Conservation (phyloP, 345 rosid species). For the Syzygium oleosum region DNA sequence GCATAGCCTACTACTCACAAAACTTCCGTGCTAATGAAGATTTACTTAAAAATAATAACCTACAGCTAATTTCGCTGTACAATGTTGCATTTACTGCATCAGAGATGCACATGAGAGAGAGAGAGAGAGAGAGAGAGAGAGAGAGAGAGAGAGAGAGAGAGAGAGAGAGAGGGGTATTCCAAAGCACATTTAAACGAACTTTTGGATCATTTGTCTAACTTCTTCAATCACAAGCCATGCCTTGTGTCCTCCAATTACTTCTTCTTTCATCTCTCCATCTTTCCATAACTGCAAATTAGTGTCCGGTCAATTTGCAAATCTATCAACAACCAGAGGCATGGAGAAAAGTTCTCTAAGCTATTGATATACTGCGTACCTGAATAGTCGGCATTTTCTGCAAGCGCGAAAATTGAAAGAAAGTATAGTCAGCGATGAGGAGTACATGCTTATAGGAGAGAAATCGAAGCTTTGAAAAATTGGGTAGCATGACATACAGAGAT, state of each 20-base stretch:
- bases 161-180: neutral
- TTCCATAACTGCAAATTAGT: conserved; percentile 13
- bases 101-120: neutral
- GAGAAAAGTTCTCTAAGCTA: neutral
- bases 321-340: neutral
- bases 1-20: neutral
- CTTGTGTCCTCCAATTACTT: conserved; percentile 91
- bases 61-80: neutral
- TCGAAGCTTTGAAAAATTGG: neutral
- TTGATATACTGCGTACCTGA: conserved; percentile 32
- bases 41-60: neutral
- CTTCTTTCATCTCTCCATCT: conserved; percentile 87
- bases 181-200: conserved; percentile 7
- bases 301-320: neutral
- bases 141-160: neutral
- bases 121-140: neutral
- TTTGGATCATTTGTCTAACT: conserved; percentile 70
- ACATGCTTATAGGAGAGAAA: neutral
- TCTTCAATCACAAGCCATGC: conserved; percentile 92
- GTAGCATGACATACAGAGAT: conserved; percentile 41
- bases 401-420: neutral
- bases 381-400: conserved; percentile 90
- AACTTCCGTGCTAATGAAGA: neutral
- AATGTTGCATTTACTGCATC: neutral
- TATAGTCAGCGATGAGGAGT: neutral